These are phyloP conservation scores for Lumnitzera littorea DNA, from an alignment of 345 rosid genomes.

Conservation along the genomic window DNA sequence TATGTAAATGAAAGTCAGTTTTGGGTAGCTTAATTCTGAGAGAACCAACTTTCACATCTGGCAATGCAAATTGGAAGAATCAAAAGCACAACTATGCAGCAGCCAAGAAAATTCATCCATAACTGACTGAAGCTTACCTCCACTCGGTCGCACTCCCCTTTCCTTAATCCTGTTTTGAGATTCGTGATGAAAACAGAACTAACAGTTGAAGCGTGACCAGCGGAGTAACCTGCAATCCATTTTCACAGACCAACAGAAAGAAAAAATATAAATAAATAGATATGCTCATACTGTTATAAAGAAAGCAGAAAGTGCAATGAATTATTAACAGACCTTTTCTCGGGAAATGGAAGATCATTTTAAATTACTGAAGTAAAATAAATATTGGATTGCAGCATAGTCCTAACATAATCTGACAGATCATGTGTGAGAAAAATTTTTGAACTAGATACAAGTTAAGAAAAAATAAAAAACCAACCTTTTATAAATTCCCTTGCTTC, in stretches of 20 bases:
- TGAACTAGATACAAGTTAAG: neutral
- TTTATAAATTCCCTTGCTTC: conserved; percentile 69
- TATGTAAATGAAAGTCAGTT: no score
- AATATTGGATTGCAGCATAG: no score
- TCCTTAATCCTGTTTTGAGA: conserved; percentile 55
- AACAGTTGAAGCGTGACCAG: conserved; percentile 66
- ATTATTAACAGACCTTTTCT: no score
- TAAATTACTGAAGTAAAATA: no score
- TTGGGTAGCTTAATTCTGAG: no score
- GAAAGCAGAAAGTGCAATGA: no score
- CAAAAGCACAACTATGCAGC: neutral
- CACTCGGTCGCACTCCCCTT: conserved; percentile 74
- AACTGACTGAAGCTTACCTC: conserved; percentile 38
- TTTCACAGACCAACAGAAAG: conserved; percentile 1
- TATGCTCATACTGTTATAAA: no score
- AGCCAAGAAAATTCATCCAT: neutral
- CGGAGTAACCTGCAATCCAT: conserved; percentile 56
- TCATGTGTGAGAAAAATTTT: no score
- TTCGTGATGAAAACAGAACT: conserved; percentile 79
- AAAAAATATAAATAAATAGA: no score
- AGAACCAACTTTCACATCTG: no score
- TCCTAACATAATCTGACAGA: no score
- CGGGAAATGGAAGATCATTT: no score
- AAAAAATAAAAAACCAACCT: conserved; percentile 31
- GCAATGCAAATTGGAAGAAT: neutral